Evolutionary conservation across 179 eudicot genomes (phyloP).

Genomic region (Silene noctiflora): DNA sequence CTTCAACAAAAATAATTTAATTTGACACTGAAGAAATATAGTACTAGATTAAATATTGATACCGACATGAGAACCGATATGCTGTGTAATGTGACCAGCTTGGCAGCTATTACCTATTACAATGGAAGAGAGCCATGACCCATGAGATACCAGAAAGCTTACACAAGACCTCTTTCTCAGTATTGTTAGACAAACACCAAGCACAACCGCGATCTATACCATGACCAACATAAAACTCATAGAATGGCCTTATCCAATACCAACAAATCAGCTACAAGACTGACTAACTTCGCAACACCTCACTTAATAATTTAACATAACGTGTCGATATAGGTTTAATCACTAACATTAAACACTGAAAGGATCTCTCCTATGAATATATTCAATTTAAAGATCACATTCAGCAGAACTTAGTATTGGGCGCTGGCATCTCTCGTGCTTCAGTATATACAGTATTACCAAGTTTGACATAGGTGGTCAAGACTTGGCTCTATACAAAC

Average conservation of each 20-base stretch:
- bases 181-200: not conserved
- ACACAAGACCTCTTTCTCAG: not conserved
- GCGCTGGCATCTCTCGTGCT: slow-evolving; percentile 6
- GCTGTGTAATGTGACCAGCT: no score
- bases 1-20: no score
- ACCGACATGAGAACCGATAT: not conserved
- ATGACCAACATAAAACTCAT: not conserved
- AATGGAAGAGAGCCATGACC: not conserved
- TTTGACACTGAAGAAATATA: not conserved
- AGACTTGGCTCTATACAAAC: slow-evolving; percentile 27
- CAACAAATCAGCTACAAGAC: slow-evolving; percentile 13
- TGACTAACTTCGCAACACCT: slow-evolving; percentile 14
- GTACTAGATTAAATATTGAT: not conserved
- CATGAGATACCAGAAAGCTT: not conserved
- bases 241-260: slow-evolving; percentile 9
- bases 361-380: slow-evolving; percentile 21
- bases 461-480: slow-evolving; percentile 19
- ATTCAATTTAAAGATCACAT: slow-evolving; percentile 19
- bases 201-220: not conserved
- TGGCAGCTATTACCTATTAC: not conserved
- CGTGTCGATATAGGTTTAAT: slow-evolving; percentile 10
- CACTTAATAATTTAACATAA: slow-evolving; percentile 5
- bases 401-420: slow-evolving; percentile 29
- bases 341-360: slow-evolving; percentile 17
- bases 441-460: slow-evolving; percentile 32